Base-by-base conservation (phyloP, 352 stramenopile species). In the Peronospora belbahrii region DNA sequence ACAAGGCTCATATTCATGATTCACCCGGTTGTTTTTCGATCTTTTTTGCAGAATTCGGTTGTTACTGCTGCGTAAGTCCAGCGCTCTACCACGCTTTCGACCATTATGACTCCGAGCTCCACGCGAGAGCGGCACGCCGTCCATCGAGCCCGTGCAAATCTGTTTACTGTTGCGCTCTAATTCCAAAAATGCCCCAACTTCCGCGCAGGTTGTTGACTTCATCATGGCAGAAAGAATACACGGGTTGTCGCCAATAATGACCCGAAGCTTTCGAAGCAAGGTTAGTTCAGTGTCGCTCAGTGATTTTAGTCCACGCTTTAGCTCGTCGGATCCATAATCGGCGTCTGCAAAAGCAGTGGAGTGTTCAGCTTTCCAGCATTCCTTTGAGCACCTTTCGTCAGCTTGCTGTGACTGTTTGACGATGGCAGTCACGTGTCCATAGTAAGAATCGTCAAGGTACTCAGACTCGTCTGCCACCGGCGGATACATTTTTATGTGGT, bases 1-100 rank as follows among this genome's bases (percentile, higher is more conserved):
- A 49, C 79, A 91, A 32, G 79, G 79, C 36, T 88, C 74, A 36
- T 85, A 91, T 42, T 88, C 74, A 50, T 86, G 72, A 41, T 87
- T 83, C 3, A 52, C 52, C 11, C 59, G 52, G 2, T 70, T 84
- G 32, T 85, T 70, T 28, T 86, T 79, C 38, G 83, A 49, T 25
- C 71, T 72, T 50, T 85, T 83, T 4, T 84, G 58, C 19, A 76
- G 48, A 33, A 82, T 75, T 14, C 68, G 60, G 45, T 83, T 85
- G 47, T 73, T 88, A 31, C 67, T 78, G 35, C 62, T 85, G 2
- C 53, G 57, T 1, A 55, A 53, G 18, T 47, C 52, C 36, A 28
- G 22, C n/a, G 36, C 36, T 28, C 46, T 50, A 22, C 65, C 65
- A 17, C 71, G 59, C 44, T 85, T 88, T 7, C 68, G 59, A 2